phyloP scores from a whole-genome alignment of 2,329 filamentous ascomycete species.

The Exophiala xenobiotica region DNA sequence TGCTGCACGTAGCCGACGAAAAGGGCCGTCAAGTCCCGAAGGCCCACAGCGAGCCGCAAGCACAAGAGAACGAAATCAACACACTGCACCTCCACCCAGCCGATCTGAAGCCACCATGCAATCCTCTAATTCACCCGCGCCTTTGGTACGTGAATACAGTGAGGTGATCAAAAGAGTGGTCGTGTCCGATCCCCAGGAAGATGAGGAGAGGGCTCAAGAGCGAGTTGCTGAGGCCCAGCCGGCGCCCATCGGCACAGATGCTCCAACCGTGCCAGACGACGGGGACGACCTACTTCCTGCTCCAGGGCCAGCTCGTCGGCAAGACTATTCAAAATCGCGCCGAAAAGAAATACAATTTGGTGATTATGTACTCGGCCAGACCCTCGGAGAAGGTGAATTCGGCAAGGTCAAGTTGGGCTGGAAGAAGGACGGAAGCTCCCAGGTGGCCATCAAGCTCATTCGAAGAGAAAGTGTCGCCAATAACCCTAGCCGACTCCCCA shows the following conservation, averaged over 20 bases:
- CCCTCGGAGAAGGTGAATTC: slow-evolving; percentile 95
- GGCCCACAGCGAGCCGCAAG: slow-evolving; percentile 44
- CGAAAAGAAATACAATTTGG: slow-evolving; percentile 85
- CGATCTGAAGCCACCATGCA: slow-evolving; percentile 48
- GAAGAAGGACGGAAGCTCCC: slow-evolving; percentile 90
- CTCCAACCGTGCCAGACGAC: slow-evolving; percentile 45
- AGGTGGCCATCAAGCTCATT: slow-evolving; percentile 98
- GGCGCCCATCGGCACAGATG: slow-evolving; percentile 49
- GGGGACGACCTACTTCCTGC: slow-evolving; percentile 33
- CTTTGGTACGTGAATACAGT: slow-evolving; percentile 71
- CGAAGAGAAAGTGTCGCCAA: slow-evolving; percentile 84
- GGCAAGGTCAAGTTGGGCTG: slow-evolving; percentile 98
- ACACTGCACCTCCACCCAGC: slow-evolving; percentile 35
- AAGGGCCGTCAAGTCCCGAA: slow-evolving; percentile 48
- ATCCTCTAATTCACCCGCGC: slow-evolving; percentile 57
- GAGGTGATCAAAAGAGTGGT: slow-evolving; percentile 75
- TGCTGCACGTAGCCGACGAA: slow-evolving; percentile 47
- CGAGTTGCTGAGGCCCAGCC: slow-evolving; percentile 61
- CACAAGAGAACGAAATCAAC: slow-evolving; percentile 42
- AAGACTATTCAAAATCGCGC: slow-evolving; percentile 57
- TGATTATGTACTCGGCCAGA: slow-evolving; percentile 93
- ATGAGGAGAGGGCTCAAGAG: slow-evolving; percentile 69
- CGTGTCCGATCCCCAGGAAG: slow-evolving; percentile 71
- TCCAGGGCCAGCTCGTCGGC: slow-evolving; percentile 44
- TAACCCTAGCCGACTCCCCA: slow-evolving; percentile 85